phyloP scores from a whole-genome alignment of 371 early-diverging fungal species.

The Zychaea mexicana region DNA sequence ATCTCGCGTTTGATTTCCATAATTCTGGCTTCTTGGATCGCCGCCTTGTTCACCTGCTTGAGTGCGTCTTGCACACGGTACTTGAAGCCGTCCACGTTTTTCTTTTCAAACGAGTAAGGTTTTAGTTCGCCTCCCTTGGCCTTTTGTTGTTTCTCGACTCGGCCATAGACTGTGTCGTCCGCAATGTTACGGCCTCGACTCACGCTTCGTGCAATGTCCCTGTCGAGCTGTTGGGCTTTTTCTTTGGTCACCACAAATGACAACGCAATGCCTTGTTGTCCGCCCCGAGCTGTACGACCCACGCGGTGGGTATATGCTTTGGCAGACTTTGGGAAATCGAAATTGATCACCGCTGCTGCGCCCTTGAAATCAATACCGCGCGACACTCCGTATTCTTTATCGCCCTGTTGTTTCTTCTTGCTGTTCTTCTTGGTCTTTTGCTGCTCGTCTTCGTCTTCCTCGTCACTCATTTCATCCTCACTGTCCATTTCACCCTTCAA shows the following conservation, averaged over 20 bases:
- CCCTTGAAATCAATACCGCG: constrained; percentile 97
- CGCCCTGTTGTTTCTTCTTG: constrained; percentile 57
- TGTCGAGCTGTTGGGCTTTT: constrained; percentile 22
- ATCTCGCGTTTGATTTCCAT: constrained; percentile 94
- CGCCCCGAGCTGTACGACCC: constrained; percentile 97
- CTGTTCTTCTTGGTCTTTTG: constrained; percentile 21
- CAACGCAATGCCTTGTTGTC: constrained; percentile 86
- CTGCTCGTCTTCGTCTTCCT: constrained; percentile 29
- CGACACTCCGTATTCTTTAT: constrained; percentile 93
- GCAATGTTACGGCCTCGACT: constrained; percentile 41
- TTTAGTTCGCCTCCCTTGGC: constrained; percentile 67
- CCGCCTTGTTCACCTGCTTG: constrained; percentile 71
- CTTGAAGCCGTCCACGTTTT: constrained; percentile 86
- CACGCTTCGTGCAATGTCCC: constrained; percentile 30
- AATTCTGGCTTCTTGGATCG: constrained; percentile 88
- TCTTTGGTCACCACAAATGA: constrained; percentile 76
- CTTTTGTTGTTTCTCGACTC: constrained; percentile 72
- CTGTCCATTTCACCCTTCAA: constrained; percentile 74
- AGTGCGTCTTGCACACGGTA: constrained; percentile 93
- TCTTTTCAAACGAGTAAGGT: constrained; percentile 88
- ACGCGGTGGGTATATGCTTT: constrained; percentile 95
- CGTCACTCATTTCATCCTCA: constrained; percentile 40
- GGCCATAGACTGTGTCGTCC: constrained; percentile 73
- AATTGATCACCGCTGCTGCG: constrained; percentile 95
- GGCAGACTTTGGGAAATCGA: constrained; percentile 94